Conservation (phyloP, 371 early-diverging fungal genomes). For the Lichtheimia corymbifera region DNA sequence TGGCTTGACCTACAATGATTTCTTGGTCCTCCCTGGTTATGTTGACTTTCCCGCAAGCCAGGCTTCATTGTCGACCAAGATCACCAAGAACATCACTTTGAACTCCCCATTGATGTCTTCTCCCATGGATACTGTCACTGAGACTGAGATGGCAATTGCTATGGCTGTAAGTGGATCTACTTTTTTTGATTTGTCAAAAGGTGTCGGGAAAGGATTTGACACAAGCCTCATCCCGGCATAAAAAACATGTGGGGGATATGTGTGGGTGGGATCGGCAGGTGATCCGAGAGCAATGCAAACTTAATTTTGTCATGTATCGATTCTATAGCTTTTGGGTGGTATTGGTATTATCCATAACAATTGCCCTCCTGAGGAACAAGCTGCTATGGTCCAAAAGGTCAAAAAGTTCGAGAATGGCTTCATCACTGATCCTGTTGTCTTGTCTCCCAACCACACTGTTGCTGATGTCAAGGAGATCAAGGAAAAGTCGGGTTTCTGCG, state of each 20-base stretch:
- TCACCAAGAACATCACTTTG: slow-evolving; percentile 86
- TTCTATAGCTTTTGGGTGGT: slow-evolving; percentile 79
- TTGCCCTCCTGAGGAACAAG: slow-evolving; percentile 93
- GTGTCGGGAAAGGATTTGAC: no score
- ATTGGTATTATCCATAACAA: slow-evolving; percentile 98
- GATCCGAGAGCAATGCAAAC: slow-evolving; percentile 1
- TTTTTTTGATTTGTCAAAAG: no score
- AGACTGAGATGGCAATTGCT: slow-evolving; percentile 95
- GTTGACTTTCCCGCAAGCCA: slow-evolving; percentile 89
- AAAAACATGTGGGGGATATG: no score
- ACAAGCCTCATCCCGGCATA: no score
- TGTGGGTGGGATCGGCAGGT: neutral
- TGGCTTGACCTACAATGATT: slow-evolving; percentile 97
- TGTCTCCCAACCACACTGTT: slow-evolving; percentile 84
- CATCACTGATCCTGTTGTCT: slow-evolving; percentile 90
- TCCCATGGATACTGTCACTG: slow-evolving; percentile 99
- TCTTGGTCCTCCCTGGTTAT: slow-evolving; percentile 93
- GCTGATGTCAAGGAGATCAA: slow-evolving; percentile 89
- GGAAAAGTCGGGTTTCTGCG: slow-evolving; percentile 88
- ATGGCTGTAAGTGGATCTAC: slow-evolving; percentile 78
- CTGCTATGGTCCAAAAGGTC: slow-evolving; percentile 95
- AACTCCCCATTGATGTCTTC: slow-evolving; percentile 92
- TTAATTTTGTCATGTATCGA: slow-evolving; percentile 2
- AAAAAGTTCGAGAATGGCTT: slow-evolving; percentile 98
- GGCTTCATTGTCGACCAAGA: slow-evolving; percentile 76